Evolutionary conservation across 2,329 filamentous ascomycete species (phyloP).

Genomic region (Fusarium tjaetaba): DNA sequence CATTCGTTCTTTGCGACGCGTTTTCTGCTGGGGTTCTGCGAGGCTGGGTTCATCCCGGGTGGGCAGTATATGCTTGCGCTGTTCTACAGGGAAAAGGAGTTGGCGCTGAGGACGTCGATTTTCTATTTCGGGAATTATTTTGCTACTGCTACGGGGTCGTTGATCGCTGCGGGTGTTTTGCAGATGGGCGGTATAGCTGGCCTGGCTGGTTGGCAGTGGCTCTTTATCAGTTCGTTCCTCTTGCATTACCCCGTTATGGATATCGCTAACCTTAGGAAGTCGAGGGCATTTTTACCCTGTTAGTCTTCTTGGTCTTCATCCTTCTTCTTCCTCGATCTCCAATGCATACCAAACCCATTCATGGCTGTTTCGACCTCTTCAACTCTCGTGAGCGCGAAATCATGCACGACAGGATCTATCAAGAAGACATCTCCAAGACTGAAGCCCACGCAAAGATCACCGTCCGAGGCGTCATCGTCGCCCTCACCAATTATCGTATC

Average conservation of each 20-base stretch:
- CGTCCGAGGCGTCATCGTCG: neutral
- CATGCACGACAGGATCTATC: constrained; percentile 24
- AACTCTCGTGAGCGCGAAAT: constrained; percentile 24
- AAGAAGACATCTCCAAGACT: constrained; percentile 36
- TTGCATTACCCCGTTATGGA: fast-evolving
- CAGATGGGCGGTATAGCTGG: constrained; percentile 32
- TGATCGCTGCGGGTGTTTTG: constrained; percentile 30
- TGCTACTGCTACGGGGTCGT: constrained; percentile 24
- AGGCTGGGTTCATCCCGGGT: constrained; percentile 29
- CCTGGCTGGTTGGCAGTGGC: constrained; percentile 34
- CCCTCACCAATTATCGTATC: constrained; percentile 21
- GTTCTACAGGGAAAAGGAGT: constrained; percentile 24
- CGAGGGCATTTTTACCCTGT: constrained; percentile 31
- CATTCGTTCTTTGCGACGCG: constrained; percentile 31
- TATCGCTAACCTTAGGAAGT: neutral
- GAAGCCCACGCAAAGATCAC: constrained; percentile 22
- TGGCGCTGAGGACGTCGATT: constrained; percentile 21
- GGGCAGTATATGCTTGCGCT: constrained; percentile 30
- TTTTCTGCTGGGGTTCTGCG: constrained; percentile 24
- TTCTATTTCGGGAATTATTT: constrained; percentile 40
- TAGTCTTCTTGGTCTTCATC: constrained; percentile 29
- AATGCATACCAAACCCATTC: constrained; percentile 21
- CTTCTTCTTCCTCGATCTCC: constrained; percentile 31
- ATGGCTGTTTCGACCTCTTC: constrained; percentile 33
- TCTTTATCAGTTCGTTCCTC: constrained; percentile 17